phyloP scores from a whole-genome alignment of 208 protist species.

The Crithidia fasciculata region DNA sequence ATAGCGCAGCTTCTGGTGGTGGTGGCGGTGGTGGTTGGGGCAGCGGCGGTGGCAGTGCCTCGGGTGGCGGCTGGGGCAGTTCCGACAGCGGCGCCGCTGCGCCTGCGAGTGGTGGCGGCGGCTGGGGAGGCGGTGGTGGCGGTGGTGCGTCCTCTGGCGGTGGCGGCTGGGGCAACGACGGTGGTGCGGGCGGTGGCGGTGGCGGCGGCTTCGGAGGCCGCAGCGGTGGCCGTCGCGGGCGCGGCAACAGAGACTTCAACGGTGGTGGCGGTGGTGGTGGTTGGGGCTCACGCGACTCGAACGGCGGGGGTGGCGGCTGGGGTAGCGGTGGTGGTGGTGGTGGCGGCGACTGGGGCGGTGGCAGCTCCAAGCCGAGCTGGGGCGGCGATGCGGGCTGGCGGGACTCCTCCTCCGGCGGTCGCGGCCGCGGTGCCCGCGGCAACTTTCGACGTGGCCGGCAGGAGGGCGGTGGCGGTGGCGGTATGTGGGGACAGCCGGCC shows the following conservation, averaged over 20 bases:
- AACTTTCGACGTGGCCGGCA: constrained; percentile 51
- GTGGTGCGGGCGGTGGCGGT: constrained; percentile 13
- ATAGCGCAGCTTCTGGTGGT: constrained; percentile 21
- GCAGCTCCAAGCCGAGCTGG: constrained; percentile 15
- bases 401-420: constrained; percentile 26
- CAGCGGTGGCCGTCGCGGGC: background rate
- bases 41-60: constrained; percentile 21
- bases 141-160: constrained; percentile 11
- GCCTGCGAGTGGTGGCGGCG: constrained; percentile 21
- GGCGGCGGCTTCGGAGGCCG: constrained; percentile 16
- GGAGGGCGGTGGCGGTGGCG: constrained; percentile 23
- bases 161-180: constrained; percentile 11
- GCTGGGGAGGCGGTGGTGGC: constrained; percentile 29
- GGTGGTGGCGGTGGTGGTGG: constrained; percentile 1
- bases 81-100: constrained; percentile 3
- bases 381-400: constrained; percentile 31
- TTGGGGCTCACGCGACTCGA: background rate
- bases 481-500: constrained; percentile 68
- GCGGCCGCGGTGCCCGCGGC: constrained; percentile 28
- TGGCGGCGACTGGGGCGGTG: constrained; percentile 11
- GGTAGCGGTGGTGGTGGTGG: constrained; percentile 20
- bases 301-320: constrained; percentile 13
- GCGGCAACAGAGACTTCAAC: constrained; percentile 3
- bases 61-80: constrained; percentile 28
- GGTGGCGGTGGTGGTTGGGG: constrained; percentile 31